Conservation (phyloP, 768 basidiomycete species). For the Tylopilus cervinicoccineus region DNA sequence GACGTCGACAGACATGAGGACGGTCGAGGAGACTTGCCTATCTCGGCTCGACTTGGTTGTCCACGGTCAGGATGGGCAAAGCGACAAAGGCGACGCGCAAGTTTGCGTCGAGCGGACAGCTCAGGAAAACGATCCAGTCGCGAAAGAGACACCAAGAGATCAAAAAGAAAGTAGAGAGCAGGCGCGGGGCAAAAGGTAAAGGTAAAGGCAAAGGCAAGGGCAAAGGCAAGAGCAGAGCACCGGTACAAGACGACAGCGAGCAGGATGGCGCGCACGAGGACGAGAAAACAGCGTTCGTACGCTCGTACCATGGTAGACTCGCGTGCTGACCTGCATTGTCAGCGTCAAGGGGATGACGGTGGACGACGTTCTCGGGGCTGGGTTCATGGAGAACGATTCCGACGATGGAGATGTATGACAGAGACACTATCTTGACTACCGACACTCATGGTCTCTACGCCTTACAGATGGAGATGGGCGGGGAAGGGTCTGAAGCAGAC, state of each 20-base stretch:
- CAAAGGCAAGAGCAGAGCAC: conserved; percentile 7
- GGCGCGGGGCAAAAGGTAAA: conserved; percentile 45
- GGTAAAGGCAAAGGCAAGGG: conserved; percentile 30
- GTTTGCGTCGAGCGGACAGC: conserved; percentile 82
- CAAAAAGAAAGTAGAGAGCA: conserved; percentile 64
- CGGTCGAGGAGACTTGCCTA: conserved; percentile 15
- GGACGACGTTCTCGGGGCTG: conserved; percentile 69
- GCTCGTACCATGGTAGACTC: neutral
- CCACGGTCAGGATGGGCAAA: conserved; percentile 47
- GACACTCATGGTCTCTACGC: conserved; percentile 4
- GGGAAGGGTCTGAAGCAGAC: conserved; percentile 23
- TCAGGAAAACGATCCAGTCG: conserved; percentile 82
- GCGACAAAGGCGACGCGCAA: conserved; percentile 70
- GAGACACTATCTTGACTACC: conserved; percentile 1
- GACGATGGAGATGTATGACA: conserved; percentile 37
- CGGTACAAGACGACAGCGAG: conserved; percentile 31
- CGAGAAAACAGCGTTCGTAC: conserved; percentile 12
- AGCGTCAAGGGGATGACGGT: conserved; percentile 54
- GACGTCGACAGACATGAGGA: conserved; percentile 43
- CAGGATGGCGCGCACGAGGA: conserved; percentile 17
- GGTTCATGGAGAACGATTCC: conserved; percentile 66
- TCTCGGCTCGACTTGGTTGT: conserved; percentile 2
- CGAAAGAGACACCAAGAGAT: conserved; percentile 78
- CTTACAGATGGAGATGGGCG: conserved; percentile 26
- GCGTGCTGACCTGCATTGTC: neutral